A percentile compares a stretch with the other conserved stretches of the same genome.
phyloP scores from a whole-genome alignment of 495 filamentous ascomycete genomes.

The Neurospora sp. region DNA sequence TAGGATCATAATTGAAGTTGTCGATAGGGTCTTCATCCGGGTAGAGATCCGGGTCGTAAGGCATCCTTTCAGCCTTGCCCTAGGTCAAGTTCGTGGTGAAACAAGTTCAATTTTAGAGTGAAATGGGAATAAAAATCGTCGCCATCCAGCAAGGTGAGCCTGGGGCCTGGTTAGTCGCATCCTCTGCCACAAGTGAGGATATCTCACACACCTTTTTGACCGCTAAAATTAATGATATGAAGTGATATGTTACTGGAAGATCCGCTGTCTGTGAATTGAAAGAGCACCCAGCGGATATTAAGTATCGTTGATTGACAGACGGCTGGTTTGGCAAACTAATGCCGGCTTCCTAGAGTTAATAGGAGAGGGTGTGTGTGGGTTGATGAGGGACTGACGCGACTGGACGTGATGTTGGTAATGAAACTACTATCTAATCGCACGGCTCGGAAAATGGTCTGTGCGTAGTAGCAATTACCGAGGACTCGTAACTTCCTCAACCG shows the following conservation, averaged over 20 bases:
- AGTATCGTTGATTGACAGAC: not conserved
- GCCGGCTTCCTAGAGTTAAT: not conserved
- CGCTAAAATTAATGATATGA: not conserved
- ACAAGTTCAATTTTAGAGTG: not conserved
- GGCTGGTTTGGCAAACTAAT: not conserved
- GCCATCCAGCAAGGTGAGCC: not conserved
- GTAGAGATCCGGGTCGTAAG: slow-evolving; percentile 9
- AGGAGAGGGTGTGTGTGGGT: not conserved
- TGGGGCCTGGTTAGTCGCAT: not conserved
- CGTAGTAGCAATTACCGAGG: not conserved
- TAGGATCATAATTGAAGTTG: not conserved
- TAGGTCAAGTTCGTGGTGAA: not conserved
- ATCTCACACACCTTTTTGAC: not conserved
- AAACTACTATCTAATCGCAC: not conserved
- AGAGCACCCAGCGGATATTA: not conserved
- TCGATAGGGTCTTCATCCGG: not conserved
- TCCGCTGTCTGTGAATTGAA: not conserved
- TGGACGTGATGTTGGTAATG: not conserved
- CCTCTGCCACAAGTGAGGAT: not conserved
- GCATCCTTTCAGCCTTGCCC: slow-evolving; percentile 3
- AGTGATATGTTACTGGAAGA: not conserved
- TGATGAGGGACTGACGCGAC: not conserved
- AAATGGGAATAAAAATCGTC: not conserved
- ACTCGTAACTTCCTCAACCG: not conserved
- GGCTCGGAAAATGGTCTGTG: not conserved